Base-by-base conservation (phyloP, 1,284 basidiomycete species). In the Blastosporella zonata region DNA sequence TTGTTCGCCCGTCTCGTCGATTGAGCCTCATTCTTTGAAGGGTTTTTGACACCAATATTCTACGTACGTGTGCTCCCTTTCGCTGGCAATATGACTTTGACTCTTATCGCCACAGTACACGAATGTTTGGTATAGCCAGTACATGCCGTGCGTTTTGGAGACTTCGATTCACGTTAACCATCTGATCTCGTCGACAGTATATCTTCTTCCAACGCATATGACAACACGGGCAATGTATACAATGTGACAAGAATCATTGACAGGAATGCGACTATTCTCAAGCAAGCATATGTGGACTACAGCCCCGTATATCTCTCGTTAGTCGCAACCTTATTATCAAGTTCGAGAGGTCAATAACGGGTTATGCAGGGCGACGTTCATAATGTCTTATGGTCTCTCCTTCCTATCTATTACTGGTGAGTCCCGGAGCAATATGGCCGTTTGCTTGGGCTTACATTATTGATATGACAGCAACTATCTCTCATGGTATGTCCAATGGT, bases 231-330 rank as follows among this genome's bases (percentile, higher is more conserved):
- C 1, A 43, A 56, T 0, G 35, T 64, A 0, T 97, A 95, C 74
- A 74, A 95, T 52, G 77, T 92, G 13, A 64, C 67, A 0, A 68
- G 69, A 6, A 85, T 97, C 36, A 67, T 95, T 43, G 81, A 71
- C 15, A 43, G 69, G 0, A 76, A 85, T 25, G 62, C 70, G 1
- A 74, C 76, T 2, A 58, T 96, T 57, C 80, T 93, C 64, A 39
- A 69, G 12, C 67, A 68, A 0, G 85, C 81, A 0, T 97, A 96
- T 67, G 63, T 79, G 48, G 69, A 64, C 1, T 97, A 97, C 62
- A 93, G 90, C 48, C 93, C 91, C 0, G 67, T 95, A 1, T 96
- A 87, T 69, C 73, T 97, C 18, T 84, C 91, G 72, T 74, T 48
- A 49, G 72, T 50, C 3, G 17, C 23, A 18, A 6, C 22, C 21